phyloP scores from a whole-genome alignment of 129 eudicot species.

The sunflower (Helianthus annuus) region HanXRQr2.0-SUNRISE NC_035446.2:12489703-12490202 shows the following conservation, averaged over 20 bases:
- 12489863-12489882: not conserved
- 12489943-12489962: constrained; percentile 15
- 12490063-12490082: no score
- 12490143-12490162: not conserved
- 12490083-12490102: not conserved
- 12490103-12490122: constrained; percentile 13
- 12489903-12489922: not conserved
- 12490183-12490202: not conserved
- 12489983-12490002: not conserved
- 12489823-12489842: constrained; percentile 15
- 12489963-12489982: constrained; percentile 16
- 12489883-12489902: not conserved
- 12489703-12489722: no score
- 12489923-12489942: constrained; percentile 13
- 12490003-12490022: not conserved
- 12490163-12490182: not conserved
- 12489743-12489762: not conserved
- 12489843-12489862: constrained; percentile 11
- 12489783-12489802: constrained; percentile 9
- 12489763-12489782: constrained; percentile 1
- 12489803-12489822: not conserved
- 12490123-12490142: constrained; percentile 6
- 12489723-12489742: not conserved
- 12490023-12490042: no score
- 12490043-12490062: no score